A percentile compares a stretch with the other conserved stretches of the same genome.
Evolutionary conservation across 495 filamentous ascomycete species (phyloP).

Genomic region (Penicillium arizonense): DNA sequence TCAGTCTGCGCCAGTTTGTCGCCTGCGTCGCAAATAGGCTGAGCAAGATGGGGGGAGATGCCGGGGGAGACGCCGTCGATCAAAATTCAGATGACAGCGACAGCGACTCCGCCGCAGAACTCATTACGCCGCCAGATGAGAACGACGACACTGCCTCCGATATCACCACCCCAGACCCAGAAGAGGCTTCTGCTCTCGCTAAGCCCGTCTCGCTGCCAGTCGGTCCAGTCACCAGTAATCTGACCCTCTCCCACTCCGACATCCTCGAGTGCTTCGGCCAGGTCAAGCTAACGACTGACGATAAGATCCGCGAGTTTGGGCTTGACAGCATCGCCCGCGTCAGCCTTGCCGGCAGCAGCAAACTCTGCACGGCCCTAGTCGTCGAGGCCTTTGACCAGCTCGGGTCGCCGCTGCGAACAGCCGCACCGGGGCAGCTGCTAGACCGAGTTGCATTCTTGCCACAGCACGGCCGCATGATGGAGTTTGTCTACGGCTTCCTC

Average conservation of each 20-base stretch:
- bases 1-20: background rate
- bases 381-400: conserved; percentile 47
- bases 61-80: too few species aligned
- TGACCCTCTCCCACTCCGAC: background rate
- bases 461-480: conserved; percentile 31
- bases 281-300: conserved; percentile 35
- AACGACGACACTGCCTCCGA: too few species aligned
- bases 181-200: too few species aligned
- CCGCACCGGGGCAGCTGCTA: conserved; percentile 32
- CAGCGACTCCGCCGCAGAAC: too few species aligned
- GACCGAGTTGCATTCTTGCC: conserved; percentile 27
- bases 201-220: too few species aligned
- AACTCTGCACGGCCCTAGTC: conserved; percentile 37
- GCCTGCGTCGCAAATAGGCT: background rate
- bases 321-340: too few species aligned
- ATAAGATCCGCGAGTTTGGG: background rate
- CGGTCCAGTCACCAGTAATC: too few species aligned
- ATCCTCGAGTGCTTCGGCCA: conserved; percentile 50
- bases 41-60: conserved; percentile 25
- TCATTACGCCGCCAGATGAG: too few species aligned
- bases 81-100: too few species aligned
- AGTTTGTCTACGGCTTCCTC: conserved; percentile 41
- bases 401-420: conserved; percentile 31
- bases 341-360: background rate
- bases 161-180: too few species aligned